Evolutionary conservation across 2,329 filamentous ascomycete species (phyloP).

Genomic region (Stagonosporopsis rhizophila): DNA sequence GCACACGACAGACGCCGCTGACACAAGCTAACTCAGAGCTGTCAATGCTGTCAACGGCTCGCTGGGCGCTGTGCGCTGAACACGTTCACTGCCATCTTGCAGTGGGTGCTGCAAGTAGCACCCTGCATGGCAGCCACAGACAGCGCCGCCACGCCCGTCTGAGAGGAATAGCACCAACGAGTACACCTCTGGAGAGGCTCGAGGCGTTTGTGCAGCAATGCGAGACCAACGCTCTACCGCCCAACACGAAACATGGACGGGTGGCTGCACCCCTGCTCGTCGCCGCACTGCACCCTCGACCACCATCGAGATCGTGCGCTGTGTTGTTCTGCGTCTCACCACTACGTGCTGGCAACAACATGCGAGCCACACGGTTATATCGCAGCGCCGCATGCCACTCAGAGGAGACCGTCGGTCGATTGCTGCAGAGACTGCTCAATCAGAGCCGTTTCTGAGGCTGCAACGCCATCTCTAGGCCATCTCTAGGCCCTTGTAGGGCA

Average conservation of each 20-base stretch:
- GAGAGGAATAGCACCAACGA: too few species aligned
- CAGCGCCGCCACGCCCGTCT: not conserved
- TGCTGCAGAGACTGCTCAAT: not conserved
- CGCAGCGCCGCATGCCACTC: slow-evolving; percentile 6
- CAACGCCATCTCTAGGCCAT: not conserved
- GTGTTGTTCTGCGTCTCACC: slow-evolving; percentile 9
- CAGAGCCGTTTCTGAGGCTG: slow-evolving; percentile 3
- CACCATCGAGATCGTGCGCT: not conserved
- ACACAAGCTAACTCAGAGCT: slow-evolving; percentile 6
- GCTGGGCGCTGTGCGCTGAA: not conserved
- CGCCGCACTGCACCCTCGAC: not conserved
- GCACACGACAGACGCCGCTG: slow-evolving; percentile 10
- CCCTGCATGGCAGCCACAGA: not conserved
- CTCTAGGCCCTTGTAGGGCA: not conserved
- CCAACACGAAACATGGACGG: not conserved
- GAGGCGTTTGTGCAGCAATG: too few species aligned
- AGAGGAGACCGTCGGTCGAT: slow-evolving; percentile 3
- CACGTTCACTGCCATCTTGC: not conserved
- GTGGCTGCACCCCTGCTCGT: slow-evolving; percentile 3
- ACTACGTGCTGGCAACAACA: not conserved
- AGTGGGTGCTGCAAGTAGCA: not conserved
- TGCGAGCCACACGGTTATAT: not conserved
- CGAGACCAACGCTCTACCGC: not conserved
- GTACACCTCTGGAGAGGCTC: not conserved
- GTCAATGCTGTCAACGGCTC: slow-evolving; percentile 10